Conservation (phyloP, 371 early-diverging fungal species). For the Mortierella sp. region DNA sequence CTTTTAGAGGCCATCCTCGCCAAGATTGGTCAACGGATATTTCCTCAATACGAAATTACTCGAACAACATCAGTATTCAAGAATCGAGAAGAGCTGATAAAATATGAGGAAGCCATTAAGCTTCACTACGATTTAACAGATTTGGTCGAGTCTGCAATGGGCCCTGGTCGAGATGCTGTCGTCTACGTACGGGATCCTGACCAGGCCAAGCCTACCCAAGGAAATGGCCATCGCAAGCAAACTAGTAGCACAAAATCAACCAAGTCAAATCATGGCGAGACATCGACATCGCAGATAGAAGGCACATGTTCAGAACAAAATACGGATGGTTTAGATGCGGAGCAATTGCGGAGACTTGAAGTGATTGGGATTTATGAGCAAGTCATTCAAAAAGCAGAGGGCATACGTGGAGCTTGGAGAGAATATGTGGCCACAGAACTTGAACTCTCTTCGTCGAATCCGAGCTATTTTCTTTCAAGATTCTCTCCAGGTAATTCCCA, state of each 20-base stretch:
- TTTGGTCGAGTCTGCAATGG: slow-evolving; percentile 39
- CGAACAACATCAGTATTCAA: slow-evolving; percentile 65
- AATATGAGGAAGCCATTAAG: slow-evolving; percentile 64
- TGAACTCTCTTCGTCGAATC: slow-evolving; percentile 18
- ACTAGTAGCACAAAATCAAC: slow-evolving; percentile 3
- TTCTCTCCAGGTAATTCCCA: slow-evolving; percentile 61
- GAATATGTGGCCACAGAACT: slow-evolving; percentile 31
- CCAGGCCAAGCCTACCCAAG: slow-evolving; percentile 14
- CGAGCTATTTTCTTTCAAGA: slow-evolving; percentile 57
- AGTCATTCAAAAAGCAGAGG: slow-evolving; percentile 37
- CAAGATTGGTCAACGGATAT: slow-evolving; percentile 63
- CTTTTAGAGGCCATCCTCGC: slow-evolving; percentile 68
- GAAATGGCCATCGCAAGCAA: slow-evolving; percentile 3
- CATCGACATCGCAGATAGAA: background rate
- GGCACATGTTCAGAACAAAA: background rate
- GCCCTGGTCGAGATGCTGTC: slow-evolving; percentile 27
- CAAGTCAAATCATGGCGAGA: slow-evolving; percentile 1
- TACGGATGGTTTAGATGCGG: slow-evolving; percentile 25
- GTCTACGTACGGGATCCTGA: slow-evolving; percentile 51
- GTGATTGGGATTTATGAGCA: slow-evolving; percentile 59
- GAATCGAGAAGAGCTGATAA: slow-evolving; percentile 61
- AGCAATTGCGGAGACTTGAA: slow-evolving; percentile 53
- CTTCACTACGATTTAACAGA: slow-evolving; percentile 52
- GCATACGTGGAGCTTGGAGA: slow-evolving; percentile 33
- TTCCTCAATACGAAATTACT: slow-evolving; percentile 61